Evolutionary conservation across 805 yeast genomes (phyloP), one percentile per base, ranked within the genome.

Genomic region (Scheffersomyces ergatensis): DNA sequence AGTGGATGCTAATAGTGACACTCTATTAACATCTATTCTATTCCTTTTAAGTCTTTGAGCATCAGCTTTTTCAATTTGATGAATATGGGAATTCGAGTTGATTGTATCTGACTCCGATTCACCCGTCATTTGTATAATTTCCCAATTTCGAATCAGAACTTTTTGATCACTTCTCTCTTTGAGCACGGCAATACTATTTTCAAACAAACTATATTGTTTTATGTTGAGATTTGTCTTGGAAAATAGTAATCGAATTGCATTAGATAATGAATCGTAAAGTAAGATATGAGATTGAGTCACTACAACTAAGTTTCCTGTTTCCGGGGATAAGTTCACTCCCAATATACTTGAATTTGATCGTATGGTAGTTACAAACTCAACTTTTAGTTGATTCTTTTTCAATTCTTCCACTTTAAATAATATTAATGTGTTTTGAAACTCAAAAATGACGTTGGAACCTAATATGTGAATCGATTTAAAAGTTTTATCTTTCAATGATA

Each of bases 61-160:
- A 25, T 21, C 24, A 21, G 9, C 9, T 7, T 21, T 21, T 9
- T 21, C 24, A 21, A 9, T 21, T 6, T 9, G 24, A n/a, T n/a
- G n/a, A n/a, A n/a, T n/a, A n/a, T n/a, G n/a, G n/a, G n/a, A 11
- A 7, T 23, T 23, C 25, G 25, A 23, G 11, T n/a, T n/a, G n/a
- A n/a, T n/a, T n/a, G n/a, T n/a, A n/a, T n/a, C n/a, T n/a, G n/a
- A n/a, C n/a, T n/a, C 11, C 25, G 25, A 23, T 7, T 25, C 29
- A 11, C n/a, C 14, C 5, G 29, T 25, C 14, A 21, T 21, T 5
- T 25, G 9, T 3, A 36, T 36, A 14, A 30, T n/a, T 20, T 29
- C 29, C 39, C 43, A 39, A 17, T 34, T 39, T 25, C 24, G 12
- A 11, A 36, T 17, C 13, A 16, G 21, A 13, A 32, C 33, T n/a